phyloP scores from a whole-genome alignment of 1,284 basidiomycete genomes.

The Retiboletus flavoniger region DNA sequence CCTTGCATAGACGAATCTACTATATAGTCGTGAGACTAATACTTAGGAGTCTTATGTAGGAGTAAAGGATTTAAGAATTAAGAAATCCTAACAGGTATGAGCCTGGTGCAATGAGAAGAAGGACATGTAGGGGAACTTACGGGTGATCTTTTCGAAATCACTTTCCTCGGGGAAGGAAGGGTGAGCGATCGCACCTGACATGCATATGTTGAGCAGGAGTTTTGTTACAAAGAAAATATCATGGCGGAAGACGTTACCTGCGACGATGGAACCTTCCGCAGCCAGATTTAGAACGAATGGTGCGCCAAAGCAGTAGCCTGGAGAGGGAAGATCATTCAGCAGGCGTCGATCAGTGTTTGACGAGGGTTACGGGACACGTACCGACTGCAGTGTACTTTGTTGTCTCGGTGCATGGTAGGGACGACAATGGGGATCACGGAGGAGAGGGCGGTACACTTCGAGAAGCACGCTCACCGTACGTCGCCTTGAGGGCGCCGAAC shows the following conservation, averaged over 20 bases:
- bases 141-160: conserved; percentile 46
- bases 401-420: conserved; percentile 13
- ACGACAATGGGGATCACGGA: not conserved
- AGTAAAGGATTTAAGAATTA: no score
- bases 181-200: conserved; percentile 51
- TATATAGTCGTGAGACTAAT: no score
- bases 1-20: no score
- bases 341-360: not conserved
- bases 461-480: conserved; percentile 14
- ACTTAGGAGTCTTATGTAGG: no score
- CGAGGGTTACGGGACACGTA: conserved; percentile 16
- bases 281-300: conserved; percentile 47
- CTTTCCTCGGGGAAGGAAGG: conserved; percentile 53
- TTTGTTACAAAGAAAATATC: not conserved
- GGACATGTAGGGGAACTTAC: conserved; percentile 34
- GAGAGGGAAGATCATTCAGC: not conserved
- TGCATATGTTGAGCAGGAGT: no score
- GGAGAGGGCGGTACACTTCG: not conserved
- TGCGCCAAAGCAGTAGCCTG: conserved; percentile 59
- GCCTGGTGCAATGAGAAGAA: not conserved
- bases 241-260: conserved; percentile 33
- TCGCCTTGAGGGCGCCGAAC: conserved; percentile 19
- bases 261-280: conserved; percentile 43
- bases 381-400: conserved; percentile 39
- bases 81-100: no score